These are phyloP conservation scores for Ophiostoma sp. DNA, from an alignment of 2,329 filamentous ascomycete species.

Conservation along the genomic window DNA sequence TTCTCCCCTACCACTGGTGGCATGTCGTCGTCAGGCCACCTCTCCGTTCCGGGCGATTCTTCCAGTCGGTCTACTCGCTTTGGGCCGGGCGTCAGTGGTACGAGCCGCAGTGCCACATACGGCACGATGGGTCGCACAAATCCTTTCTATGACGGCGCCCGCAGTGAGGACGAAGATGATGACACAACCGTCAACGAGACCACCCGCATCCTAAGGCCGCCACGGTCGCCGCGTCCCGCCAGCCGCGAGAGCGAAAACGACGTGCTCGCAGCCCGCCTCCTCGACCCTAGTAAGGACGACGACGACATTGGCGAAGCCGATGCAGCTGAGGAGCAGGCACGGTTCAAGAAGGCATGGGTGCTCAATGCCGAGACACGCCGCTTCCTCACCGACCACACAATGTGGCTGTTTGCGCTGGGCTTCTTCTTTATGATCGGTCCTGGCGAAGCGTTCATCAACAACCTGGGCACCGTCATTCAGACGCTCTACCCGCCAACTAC, in stretches of 20 bases:
- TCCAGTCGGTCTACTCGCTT: constrained; percentile 22
- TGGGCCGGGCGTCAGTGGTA: constrained; percentile 21
- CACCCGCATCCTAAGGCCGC: constrained; percentile 14
- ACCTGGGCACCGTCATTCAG: constrained; percentile 86
- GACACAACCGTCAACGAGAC: constrained; percentile 19
- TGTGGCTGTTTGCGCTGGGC: constrained; percentile 89
- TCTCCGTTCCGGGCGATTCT: background rate
- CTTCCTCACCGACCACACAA: constrained; percentile 82
- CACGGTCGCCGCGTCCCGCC: background rate
- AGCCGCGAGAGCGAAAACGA: constrained; percentile 22
- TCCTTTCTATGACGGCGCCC: constrained; percentile 19
- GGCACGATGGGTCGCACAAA: constrained; percentile 24
- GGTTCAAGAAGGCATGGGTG: constrained; percentile 73
- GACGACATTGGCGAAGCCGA: constrained; percentile 28
- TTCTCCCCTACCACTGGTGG: constrained; percentile 50
- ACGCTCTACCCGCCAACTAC: constrained; percentile 62
- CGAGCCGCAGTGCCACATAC: constrained; percentile 17
- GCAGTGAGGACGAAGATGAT: constrained; percentile 23
- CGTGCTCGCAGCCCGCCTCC: constrained; percentile 18
- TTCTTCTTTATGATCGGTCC: constrained; percentile 93
- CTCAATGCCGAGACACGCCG: constrained; percentile 84
- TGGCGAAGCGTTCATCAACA: constrained; percentile 98
- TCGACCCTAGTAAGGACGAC: constrained; percentile 27
- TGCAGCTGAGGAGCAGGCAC: constrained; percentile 42
- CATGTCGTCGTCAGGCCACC: constrained; percentile 28